Conservation (phyloP, 2,329 filamentous ascomycete genomes). For the Penicillium sp. region DNA sequence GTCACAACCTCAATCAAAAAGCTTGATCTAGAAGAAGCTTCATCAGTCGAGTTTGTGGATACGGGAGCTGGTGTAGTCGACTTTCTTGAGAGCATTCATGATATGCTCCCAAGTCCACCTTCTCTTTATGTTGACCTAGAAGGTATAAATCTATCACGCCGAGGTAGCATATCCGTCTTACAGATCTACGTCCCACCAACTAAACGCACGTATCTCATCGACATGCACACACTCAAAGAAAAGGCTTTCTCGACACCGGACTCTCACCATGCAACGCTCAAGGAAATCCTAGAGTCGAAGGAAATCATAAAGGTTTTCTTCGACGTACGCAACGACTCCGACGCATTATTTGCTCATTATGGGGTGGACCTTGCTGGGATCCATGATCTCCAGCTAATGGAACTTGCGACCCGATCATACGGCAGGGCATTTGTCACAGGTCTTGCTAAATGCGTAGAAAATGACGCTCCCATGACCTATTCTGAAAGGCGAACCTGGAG, state of each 20-base stretch:
- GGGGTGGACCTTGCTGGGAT: constrained; percentile 50
- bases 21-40: no score
- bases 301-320: constrained; percentile 59
- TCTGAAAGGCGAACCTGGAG: constrained; percentile 23
- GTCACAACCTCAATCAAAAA: no score
- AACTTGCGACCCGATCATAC: constrained; percentile 45
- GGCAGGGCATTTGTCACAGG: constrained; percentile 34
- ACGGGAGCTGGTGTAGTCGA: no score
- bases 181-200: constrained; percentile 41
- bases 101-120: no score
- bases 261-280: constrained; percentile 29
- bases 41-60: no score
- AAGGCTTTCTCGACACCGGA: constrained; percentile 46
- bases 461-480: constrained; percentile 22
- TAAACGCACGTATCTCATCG: constrained; percentile 48
- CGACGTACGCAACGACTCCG: constrained; percentile 63
- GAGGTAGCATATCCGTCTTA: constrained; percentile 54
- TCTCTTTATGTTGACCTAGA: constrained; percentile 50
- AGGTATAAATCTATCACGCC: constrained; percentile 48
- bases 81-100: no score
- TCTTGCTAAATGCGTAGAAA: constrained; percentile 46
- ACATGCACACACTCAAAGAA: constrained; percentile 45
- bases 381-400: constrained; percentile 62
- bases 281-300: constrained; percentile 51
- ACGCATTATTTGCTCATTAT: constrained; percentile 57